Conservation (phyloP, 108 stramenopile genomes). For the Hondaea fermentalgiana region DNA sequence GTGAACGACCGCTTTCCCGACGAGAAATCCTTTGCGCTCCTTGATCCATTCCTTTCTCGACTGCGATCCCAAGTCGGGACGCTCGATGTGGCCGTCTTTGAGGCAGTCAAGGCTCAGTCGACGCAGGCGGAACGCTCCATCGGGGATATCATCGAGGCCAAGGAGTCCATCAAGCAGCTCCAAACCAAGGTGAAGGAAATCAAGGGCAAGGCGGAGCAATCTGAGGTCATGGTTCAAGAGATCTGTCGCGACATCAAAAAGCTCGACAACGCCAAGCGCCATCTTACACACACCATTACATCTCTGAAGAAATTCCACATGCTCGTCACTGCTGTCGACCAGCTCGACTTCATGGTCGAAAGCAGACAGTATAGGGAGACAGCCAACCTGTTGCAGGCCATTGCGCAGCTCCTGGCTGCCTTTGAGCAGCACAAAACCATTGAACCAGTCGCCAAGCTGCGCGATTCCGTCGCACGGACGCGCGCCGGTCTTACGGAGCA, state of each 20-base stretch:
- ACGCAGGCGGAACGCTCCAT: slow-evolving; percentile 38
- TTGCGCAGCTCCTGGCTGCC: slow-evolving; percentile 67
- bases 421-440: slow-evolving; percentile 45
- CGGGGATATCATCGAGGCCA: slow-evolving; percentile 48
- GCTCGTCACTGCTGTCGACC: slow-evolving; percentile 86
- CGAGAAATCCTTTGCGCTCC: slow-evolving; percentile 34
- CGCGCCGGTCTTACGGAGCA: slow-evolving; percentile 30
- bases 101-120: slow-evolving; percentile 48
- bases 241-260: slow-evolving; percentile 80
- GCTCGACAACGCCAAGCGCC: slow-evolving; percentile 87
- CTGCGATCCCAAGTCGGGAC: slow-evolving; percentile 31
- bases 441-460: slow-evolving; percentile 40
- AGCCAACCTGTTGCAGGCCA: slow-evolving; percentile 82
- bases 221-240: slow-evolving; percentile 51
- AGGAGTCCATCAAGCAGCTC: slow-evolving; percentile 39
- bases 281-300: slow-evolving; percentile 88
- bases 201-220: slow-evolving; percentile 39
- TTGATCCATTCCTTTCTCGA: slow-evolving; percentile 42
- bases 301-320: slow-evolving; percentile 93
- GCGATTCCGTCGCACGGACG: slow-evolving; percentile 25
- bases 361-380: slow-evolving; percentile 70
- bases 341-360: slow-evolving; percentile 65
- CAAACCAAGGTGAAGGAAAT: slow-evolving; percentile 50
- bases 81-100: slow-evolving; percentile 44
- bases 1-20: slow-evolving; percentile 53